Percentiles rank a stretch among this genome's conserved stretches.
phyloP scores from a whole-genome alignment of 2,329 filamentous ascomycete genomes.

The Trichophaea hybrida region DNA sequence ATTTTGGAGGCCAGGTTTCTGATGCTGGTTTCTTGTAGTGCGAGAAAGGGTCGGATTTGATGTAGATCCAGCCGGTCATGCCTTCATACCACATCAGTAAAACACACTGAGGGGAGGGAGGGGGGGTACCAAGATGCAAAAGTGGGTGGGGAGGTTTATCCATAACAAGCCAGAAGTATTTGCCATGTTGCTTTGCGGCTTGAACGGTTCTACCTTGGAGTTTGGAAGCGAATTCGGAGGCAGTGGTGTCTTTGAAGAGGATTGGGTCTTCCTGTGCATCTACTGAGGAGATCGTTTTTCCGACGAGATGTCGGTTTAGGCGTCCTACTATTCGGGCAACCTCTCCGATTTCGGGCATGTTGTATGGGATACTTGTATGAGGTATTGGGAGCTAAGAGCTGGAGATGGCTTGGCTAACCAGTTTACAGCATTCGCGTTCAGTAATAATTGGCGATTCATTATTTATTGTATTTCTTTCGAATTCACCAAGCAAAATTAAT shows the following conservation, averaged over 20 bases:
- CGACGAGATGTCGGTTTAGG: conserved; percentile 67
- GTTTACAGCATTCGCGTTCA: too few species aligned
- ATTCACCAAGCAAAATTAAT: too few species aligned
- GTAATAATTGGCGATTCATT: too few species aligned
- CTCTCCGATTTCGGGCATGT: conserved; percentile 51
- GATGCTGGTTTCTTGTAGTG: conserved; percentile 51
- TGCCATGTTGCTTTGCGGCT: conserved; percentile 71
- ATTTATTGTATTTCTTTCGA: too few species aligned
- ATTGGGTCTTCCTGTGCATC: conserved; percentile 64
- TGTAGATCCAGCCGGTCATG: conserved; percentile 65
- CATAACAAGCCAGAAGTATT: conserved; percentile 86
- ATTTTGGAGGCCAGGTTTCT: conserved; percentile 68
- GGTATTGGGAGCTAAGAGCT: neutral
- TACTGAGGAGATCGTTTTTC: conserved; percentile 59
- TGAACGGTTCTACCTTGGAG: conserved; percentile 59
- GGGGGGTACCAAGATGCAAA: conserved; percentile 62
- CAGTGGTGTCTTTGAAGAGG: conserved; percentile 79
- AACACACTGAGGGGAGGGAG: neutral
- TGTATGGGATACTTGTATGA: conserved; percentile 10
- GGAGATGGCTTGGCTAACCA: too few species aligned
- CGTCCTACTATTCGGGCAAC: conserved; percentile 43
- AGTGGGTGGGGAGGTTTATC: conserved; percentile 66
- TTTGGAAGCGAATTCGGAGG: conserved; percentile 55
- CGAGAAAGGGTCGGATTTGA: conserved; percentile 60
- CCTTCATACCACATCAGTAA: neutral